phyloP scores from a whole-genome alignment of 352 stramenopile genomes.

The Chrysophaeum taylorii region DNA sequence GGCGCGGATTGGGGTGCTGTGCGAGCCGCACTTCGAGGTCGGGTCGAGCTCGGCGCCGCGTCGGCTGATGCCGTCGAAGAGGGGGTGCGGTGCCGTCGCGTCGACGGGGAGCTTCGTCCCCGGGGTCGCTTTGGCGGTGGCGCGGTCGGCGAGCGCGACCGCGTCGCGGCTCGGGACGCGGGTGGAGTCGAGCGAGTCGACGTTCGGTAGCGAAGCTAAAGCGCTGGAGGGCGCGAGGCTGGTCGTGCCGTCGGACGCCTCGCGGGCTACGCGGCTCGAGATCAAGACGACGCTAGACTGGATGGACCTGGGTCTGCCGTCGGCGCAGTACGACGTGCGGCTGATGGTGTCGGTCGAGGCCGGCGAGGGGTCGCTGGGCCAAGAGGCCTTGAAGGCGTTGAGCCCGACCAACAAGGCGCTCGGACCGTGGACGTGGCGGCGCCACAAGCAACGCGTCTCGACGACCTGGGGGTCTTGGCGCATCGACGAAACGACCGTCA shows the following conservation, averaged over 20 bases:
- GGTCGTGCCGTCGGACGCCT: neutral
- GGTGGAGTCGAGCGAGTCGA: neutral
- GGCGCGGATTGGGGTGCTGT: neutral
- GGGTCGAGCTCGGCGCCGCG: neutral
- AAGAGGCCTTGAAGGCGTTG: neutral
- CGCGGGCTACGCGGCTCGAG: neutral
- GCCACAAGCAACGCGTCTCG: neutral
- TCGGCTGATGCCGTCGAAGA: neutral
- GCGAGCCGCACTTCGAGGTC: neutral
- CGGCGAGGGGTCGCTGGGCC: neutral
- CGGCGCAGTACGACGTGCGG: slow-evolving; percentile 5
- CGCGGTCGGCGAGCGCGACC: no score
- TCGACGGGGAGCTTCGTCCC: neutral
- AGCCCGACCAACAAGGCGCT: neutral
- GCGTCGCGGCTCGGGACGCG: neutral
- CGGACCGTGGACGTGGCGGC: neutral
- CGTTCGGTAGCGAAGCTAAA: neutral
- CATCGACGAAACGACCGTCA: neutral
- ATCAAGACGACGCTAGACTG: neutral
- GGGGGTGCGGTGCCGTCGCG: slow-evolving; percentile 3
- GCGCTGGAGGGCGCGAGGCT: neutral
- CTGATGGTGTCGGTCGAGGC: neutral
- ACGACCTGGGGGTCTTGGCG: neutral
- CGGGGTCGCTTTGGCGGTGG: neutral
- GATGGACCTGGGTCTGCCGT: neutral